These are phyloP conservation scores for Mortierella sp. DNA, from an alignment of 371 early-diverging fungal species.

Conservation along the genomic window DNA sequence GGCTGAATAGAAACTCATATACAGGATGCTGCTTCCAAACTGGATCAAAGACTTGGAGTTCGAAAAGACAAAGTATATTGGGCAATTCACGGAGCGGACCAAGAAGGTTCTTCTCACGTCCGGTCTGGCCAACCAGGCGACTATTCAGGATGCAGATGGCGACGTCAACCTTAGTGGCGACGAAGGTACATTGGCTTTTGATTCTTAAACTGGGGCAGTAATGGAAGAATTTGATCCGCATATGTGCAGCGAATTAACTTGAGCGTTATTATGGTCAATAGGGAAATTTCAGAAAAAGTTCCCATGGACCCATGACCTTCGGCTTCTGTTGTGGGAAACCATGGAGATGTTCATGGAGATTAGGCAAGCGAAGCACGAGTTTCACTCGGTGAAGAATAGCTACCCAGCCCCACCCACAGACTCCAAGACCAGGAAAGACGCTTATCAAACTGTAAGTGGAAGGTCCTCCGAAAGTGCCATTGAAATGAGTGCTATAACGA, in stretches of 20 bases:
- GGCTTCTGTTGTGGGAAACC: constrained; percentile 48
- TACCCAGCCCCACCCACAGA: constrained; percentile 48
- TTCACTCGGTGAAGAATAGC: constrained; percentile 26
- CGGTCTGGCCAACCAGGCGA: constrained; percentile 17
- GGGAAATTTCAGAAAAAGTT: constrained; percentile 32
- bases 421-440: constrained; percentile 64
- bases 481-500: background rate
- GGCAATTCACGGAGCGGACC: constrained; percentile 20
- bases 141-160: constrained; percentile 29
- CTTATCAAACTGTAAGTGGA: constrained; percentile 63
- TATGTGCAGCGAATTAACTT: too few relatives aligned
- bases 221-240: background rate
- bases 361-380: constrained; percentile 34
- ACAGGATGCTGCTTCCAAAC: constrained; percentile 35
- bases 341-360: constrained; percentile 58
- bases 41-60: constrained; percentile 44
- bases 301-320: constrained; percentile 54
- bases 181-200: constrained; percentile 29
- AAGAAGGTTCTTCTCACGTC: constrained; percentile 30
- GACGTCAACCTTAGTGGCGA: constrained; percentile 36
- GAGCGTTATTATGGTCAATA: background rate
- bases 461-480: background rate
- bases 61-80: constrained; percentile 19
- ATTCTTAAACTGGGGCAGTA: background rate
- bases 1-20: constrained; percentile 39